Conservation (phyloP, 257 asterid genomes). For the Rhazya stricta region DNA sequence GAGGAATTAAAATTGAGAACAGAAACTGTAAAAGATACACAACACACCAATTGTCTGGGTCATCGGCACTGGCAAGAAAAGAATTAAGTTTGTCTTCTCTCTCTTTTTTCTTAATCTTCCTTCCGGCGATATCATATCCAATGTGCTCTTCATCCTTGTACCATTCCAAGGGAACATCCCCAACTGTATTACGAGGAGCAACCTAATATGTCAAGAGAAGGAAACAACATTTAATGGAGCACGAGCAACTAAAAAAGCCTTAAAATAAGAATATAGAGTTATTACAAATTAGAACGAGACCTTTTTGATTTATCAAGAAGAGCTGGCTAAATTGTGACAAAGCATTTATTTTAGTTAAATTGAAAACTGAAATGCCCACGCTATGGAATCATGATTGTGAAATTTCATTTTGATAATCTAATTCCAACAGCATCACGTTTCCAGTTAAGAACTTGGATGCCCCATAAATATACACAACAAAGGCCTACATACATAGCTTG, state of each 20-base stretch:
- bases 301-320: neutral
- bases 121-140: conserved; percentile 83
- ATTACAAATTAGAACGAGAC: neutral
- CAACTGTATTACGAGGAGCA: conserved; percentile 86
- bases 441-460: neutral
- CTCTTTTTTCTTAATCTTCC: conserved; percentile 89
- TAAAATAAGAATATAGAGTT: neutral
- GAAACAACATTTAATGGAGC: conserved; percentile 7
- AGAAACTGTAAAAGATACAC: neutral
- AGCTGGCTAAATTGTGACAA: neutral
- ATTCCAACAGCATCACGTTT: neutral
- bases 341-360: neutral
- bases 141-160: conserved; percentile 92
- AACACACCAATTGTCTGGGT: conserved; percentile 74
- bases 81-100: conserved; percentile 69
- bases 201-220: conserved; percentile 42
- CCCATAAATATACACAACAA: neutral
- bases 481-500: neutral
- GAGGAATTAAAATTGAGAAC: neutral
- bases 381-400: neutral
- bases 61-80: conserved; percentile 72
- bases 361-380: neutral
- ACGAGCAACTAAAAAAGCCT: conserved; percentile 2
- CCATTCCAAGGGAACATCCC: conserved; percentile 83
- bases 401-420: too few relatives aligned